Evolutionary conservation across 768 basidiomycete genomes (phyloP).

Genomic region (Leccinum broughii): DNA sequence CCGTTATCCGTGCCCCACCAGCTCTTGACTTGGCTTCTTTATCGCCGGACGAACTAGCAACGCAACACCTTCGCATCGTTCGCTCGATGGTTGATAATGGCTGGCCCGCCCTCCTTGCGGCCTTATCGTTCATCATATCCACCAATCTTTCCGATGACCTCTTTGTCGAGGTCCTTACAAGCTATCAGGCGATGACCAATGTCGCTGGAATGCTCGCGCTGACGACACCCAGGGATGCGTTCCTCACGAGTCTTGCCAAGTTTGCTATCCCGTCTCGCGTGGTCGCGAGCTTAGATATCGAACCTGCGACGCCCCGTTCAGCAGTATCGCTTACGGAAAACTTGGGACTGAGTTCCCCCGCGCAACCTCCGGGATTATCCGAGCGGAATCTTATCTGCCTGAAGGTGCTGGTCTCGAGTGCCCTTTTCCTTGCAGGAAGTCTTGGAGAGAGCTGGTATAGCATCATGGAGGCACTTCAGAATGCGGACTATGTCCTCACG

Average conservation of each 20-base stretch:
- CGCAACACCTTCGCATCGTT: conserved; percentile 61
- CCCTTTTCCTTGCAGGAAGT: conserved; percentile 79
- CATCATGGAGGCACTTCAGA: conserved; percentile 88
- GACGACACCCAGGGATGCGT: conserved; percentile 87
- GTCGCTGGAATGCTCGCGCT: conserved; percentile 89
- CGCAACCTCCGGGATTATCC: conserved; percentile 72
- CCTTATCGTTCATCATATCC: conserved; percentile 56
- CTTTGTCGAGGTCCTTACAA: conserved; percentile 82
- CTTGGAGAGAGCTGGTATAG: conserved; percentile 92
- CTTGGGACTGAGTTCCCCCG: conserved; percentile 54
- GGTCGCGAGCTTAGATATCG: conserved; percentile 72
- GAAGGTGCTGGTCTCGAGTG: conserved; percentile 75
- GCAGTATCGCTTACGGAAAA: conserved; percentile 63
- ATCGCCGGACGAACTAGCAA: conserved; percentile 53
- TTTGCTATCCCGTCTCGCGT: conserved; percentile 90
- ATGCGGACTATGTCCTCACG: conserved; percentile 88
- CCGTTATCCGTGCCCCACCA: conserved; percentile 41
- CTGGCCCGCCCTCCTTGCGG: conserved; percentile 93
- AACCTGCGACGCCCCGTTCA: conserved; percentile 61
- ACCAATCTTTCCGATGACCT: conserved; percentile 92
- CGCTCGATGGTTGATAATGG: conserved; percentile 80
- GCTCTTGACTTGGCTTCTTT: conserved; percentile 64
- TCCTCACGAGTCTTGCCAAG: conserved; percentile 87
- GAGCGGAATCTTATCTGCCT: conserved; percentile 91
- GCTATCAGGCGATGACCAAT: conserved; percentile 82